Percentiles rank a stretch among this genome's conserved stretches.
Evolutionary conservation across 1,139 yeast species (phyloP).

Genomic region (Geotrichum citri-aurantii): DNA sequence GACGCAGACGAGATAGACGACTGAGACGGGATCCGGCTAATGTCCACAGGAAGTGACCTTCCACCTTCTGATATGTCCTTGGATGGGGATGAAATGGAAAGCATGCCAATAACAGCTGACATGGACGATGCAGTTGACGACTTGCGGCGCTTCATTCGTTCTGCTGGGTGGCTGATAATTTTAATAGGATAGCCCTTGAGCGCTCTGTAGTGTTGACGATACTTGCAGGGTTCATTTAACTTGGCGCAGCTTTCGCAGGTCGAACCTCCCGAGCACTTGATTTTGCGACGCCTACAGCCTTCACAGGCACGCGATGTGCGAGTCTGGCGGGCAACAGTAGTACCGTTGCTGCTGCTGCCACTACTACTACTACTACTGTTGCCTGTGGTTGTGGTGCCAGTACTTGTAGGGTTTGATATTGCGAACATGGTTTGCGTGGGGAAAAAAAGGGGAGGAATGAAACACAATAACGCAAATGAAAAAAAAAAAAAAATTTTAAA

Average conservation of each 20-base stretch:
- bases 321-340: slow-evolving; percentile 7
- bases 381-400: not conserved
- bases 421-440: not conserved
- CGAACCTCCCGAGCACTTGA: slow-evolving; percentile 51
- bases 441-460: not conserved
- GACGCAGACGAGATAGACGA: not conserved
- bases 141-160: slow-evolving; percentile 7
- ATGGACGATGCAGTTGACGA: not conserved
- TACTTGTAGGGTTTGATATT: not conserved
- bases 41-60: not conserved
- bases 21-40: not conserved
- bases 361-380: no score
- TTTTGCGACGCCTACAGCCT: slow-evolving; percentile 54
- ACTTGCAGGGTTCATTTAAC: slow-evolving; percentile 25
- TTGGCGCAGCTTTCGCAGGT: slow-evolving; percentile 26
- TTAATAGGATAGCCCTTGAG: slow-evolving; percentile 27
- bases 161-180: slow-evolving; percentile 16
- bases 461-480: no score
- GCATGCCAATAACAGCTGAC: not conserved
- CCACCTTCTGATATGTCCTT: not conserved
- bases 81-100: not conserved
- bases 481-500: no score
- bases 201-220: slow-evolving; percentile 28
- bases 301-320: slow-evolving; percentile 51
- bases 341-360: not conserved